phyloP scores from a whole-genome alignment of 2,329 filamentous ascomycete genomes.

The Paecilomyces dactylethromorphus region DNA sequence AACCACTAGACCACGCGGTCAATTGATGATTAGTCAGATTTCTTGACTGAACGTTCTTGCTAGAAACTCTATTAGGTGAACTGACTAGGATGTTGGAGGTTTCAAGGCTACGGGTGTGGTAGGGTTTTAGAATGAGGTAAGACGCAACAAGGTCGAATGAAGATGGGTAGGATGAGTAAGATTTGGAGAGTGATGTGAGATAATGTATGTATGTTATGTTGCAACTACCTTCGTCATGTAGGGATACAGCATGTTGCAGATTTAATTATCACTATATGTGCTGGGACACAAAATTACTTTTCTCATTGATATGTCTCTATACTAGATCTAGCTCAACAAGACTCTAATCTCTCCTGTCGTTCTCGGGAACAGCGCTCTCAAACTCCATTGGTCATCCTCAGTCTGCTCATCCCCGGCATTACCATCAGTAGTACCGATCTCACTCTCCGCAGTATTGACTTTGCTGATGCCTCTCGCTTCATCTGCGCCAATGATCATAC shows the following conservation, averaged over 20 bases:
- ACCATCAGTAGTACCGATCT: conserved; percentile 14
- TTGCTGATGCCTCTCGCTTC: conserved; percentile 34
- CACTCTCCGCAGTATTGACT: conserved; percentile 24
- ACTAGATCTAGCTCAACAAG: conserved; percentile 45
- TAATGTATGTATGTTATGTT: too few relatives aligned
- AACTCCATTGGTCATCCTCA: conserved; percentile 27
- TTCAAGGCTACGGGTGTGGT: too few relatives aligned
- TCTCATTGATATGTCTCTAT: too few relatives aligned
- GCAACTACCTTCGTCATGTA: too few relatives aligned
- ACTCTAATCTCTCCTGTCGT: conserved; percentile 60
- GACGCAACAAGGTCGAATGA: too few relatives aligned
- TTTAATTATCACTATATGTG: neutral
- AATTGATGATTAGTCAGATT: neutral
- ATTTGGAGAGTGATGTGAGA: too few relatives aligned
- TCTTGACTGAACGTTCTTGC: too few relatives aligned
- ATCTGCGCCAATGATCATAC: conserved; percentile 53
- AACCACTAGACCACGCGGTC: neutral
- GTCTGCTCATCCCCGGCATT: conserved; percentile 24
- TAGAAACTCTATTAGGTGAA: too few relatives aligned
- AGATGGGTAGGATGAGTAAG: too few relatives aligned
- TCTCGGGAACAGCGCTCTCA: conserved; percentile 56
- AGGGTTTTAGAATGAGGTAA: too few relatives aligned
- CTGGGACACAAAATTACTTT: neutral
- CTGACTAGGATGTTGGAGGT: rapidly evolving
- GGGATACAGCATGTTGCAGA: too few relatives aligned